Conservation (phyloP, 2,329 filamentous ascomycete species). For the Alternaria burnsii region DNA sequence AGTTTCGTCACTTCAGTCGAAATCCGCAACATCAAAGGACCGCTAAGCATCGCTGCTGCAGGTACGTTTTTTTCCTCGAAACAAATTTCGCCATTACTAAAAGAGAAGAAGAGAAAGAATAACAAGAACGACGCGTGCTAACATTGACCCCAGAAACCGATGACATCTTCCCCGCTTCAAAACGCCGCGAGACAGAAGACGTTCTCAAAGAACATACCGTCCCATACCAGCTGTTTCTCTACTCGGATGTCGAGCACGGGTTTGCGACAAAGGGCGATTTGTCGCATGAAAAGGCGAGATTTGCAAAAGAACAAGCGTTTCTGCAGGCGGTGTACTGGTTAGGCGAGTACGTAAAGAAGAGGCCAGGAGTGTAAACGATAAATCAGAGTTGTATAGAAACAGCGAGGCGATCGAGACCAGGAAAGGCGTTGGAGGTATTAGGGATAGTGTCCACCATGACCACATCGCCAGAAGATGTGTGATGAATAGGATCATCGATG, state of each 20-base stretch:
- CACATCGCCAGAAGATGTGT: neutral
- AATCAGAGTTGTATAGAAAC: neutral
- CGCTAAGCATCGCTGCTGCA: constrained; percentile 70
- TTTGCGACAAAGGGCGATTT: constrained; percentile 76
- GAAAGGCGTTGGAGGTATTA: neutral
- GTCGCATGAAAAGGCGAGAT: constrained; percentile 66
- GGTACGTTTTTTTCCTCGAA: constrained; percentile 46
- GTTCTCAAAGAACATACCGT: constrained; percentile 63
- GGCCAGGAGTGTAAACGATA: neutral
- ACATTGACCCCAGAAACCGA: constrained; percentile 61
- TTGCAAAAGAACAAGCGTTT: constrained; percentile 83
- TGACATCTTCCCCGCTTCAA: constrained; percentile 64
- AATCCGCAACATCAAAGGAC: constrained; percentile 64
- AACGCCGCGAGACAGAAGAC: constrained; percentile 66
- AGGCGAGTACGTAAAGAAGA: constrained; percentile 64
- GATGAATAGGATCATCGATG: neutral
- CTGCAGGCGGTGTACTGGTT: constrained; percentile 82
- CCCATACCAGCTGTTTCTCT: constrained; percentile 81
- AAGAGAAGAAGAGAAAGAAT: neutral
- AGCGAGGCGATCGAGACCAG: neutral
- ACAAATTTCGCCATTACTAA: neutral
- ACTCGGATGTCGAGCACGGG: constrained; percentile 74
- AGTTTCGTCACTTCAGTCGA: constrained; percentile 73
- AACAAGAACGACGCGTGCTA: no score
- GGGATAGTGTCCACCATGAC: neutral